These are phyloP conservation scores for Ganoderma sinense DNA, from an alignment of 1,284 basidiomycete genomes.

Conservation along the genomic window DNA sequence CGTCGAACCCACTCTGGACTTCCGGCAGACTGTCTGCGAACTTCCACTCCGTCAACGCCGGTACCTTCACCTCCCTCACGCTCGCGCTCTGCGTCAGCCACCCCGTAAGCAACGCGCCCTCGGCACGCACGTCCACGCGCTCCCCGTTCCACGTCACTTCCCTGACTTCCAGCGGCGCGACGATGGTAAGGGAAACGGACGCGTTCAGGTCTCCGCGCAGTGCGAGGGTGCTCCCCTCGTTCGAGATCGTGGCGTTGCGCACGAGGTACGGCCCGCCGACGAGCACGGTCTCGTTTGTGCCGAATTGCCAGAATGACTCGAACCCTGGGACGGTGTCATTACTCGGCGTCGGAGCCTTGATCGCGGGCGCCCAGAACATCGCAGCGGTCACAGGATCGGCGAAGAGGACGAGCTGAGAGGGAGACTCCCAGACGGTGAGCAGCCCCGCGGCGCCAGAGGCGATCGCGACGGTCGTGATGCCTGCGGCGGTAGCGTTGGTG, in stretches of 20 bases:
- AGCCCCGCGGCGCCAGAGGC: conserved; percentile 49
- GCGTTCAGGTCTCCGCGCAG: conserved; percentile 48
- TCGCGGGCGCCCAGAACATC: conserved; percentile 61
- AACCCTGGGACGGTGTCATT: conserved; percentile 40
- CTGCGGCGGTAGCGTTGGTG: too few relatives aligned
- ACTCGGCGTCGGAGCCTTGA: conserved; percentile 38
- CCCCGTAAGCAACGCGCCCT: conserved; percentile 35
- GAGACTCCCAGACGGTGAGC: conserved; percentile 69
- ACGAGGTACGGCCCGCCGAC: conserved; percentile 65
- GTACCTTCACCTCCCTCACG: conserved; percentile 37
- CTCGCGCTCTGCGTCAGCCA: conserved; percentile 28
- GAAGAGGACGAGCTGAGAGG: conserved; percentile 70
- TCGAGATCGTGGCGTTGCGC: conserved; percentile 53
- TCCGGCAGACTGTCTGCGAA: conserved; percentile 80
- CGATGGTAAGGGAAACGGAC: conserved; percentile 51
- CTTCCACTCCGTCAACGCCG: conserved; percentile 66
- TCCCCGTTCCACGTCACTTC: conserved; percentile 77
- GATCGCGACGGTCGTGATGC: conserved; percentile 53
- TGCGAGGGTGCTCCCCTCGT: conserved; percentile 36
- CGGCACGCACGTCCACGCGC: conserved; percentile 47
- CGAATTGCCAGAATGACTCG: conserved; percentile 56
- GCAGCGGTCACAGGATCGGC: conserved; percentile 69
- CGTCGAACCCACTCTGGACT: conserved; percentile 60
- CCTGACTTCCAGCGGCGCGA: conserved; percentile 58
- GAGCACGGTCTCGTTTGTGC: conserved; percentile 57